phyloP scores from a whole-genome alignment of 371 early-diverging fungal genomes.

The Sanchytrium tribonematis region DNA sequence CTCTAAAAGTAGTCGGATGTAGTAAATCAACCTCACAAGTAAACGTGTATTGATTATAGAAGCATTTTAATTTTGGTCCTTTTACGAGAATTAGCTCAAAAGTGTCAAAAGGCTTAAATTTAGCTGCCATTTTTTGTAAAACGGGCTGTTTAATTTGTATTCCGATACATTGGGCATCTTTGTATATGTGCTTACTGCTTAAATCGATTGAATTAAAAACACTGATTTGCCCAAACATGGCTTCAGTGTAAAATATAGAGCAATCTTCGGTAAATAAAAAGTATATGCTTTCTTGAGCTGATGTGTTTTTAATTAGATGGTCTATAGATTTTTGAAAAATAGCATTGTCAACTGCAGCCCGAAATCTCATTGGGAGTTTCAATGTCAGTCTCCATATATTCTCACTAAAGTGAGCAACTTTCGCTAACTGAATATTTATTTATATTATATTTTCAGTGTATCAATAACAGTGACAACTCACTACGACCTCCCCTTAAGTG shows the following conservation, averaged over 20 bases:
- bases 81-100: not conserved
- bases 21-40: not conserved
- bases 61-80: not conserved
- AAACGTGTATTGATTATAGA: not conserved
- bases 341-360: not conserved
- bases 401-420: no score
- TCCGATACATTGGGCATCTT: not conserved
- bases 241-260: not conserved
- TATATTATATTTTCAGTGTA: no score
- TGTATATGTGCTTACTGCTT: not conserved
- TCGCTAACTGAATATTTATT: no score
- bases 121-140: not conserved
- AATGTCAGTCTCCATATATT: no score
- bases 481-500: no score
- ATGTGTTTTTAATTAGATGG: not conserved
- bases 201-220: not conserved
- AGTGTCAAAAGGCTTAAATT: not conserved
- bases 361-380: not conserved
- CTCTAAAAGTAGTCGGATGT: not conserved
- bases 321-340: not conserved
- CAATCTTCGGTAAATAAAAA: not conserved
- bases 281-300: not conserved
- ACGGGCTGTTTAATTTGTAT: not conserved
- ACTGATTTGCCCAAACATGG: not conserved
- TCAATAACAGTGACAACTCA: no score